A percentile compares a stretch with the other conserved stretches of the same genome.
These are phyloP conservation scores for Aspergillus oerlinghausenensis DNA, from an alignment of 2,329 filamentous ascomycete species.

Conservation along the genomic window DNA sequence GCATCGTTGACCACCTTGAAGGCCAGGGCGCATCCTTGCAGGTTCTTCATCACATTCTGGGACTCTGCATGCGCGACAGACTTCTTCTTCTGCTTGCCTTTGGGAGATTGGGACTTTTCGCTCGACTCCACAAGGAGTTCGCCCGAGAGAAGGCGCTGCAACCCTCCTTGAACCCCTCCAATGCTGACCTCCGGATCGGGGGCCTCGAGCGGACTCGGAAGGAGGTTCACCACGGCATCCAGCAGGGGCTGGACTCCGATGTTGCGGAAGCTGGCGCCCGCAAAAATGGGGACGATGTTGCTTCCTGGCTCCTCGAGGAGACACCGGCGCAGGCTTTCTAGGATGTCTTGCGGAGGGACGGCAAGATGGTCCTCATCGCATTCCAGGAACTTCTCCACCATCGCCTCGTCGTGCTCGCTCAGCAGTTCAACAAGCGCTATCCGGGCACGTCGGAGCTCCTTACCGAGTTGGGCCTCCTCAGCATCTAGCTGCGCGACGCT, in stretches of 20 bases:
- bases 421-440: constrained; percentile 74
- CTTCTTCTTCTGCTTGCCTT: constrained; percentile 43
- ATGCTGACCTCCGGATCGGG: constrained; percentile 74
- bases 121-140: constrained; percentile 38
- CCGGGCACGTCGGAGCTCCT: constrained; percentile 71
- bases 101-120: constrained; percentile 28
- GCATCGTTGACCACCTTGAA: constrained; percentile 95
- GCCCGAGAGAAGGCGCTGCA: constrained; percentile 47
- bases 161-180: constrained; percentile 52
- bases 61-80: constrained; percentile 43
- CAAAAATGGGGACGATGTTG: constrained; percentile 77
- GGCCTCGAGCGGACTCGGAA: constrained; percentile 76
- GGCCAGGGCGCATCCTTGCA: constrained; percentile 65
- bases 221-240: constrained; percentile 80
- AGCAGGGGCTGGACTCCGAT: constrained; percentile 90
- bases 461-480: constrained; percentile 48
- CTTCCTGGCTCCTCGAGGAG: constrained; percentile 60
- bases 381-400: constrained; percentile 81
- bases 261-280: constrained; percentile 87
- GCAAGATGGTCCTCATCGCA: constrained; percentile 66
- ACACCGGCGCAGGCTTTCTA: constrained; percentile 67
- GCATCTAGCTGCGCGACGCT: constrained; percentile 50
- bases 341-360: constrained; percentile 63
- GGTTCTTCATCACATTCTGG: constrained; percentile 49
- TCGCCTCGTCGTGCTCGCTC: constrained; percentile 80